A percentile compares a stretch with the other conserved stretches of the same genome.
These are phyloP conservation scores for Raffaelea deltoideospora DNA, from an alignment of 2,329 filamentous ascomycete genomes.

Conservation along the genomic window DNA sequence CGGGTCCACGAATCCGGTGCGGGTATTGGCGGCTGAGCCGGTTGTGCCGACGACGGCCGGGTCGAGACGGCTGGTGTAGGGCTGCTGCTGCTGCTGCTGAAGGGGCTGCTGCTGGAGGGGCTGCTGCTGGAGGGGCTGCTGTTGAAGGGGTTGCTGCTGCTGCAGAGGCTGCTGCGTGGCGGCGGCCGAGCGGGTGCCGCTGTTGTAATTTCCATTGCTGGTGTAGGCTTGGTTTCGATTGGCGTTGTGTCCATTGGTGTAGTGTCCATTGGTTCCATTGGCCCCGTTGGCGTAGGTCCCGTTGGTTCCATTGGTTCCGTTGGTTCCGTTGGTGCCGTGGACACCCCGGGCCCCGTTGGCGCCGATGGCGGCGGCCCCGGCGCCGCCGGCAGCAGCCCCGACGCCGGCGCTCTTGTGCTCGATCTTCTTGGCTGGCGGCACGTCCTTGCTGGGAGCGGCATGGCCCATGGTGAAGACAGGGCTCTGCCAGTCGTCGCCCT, in stretches of 20 bases:
- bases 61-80: not conserved
- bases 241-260: not conserved
- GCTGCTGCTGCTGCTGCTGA: not conserved
- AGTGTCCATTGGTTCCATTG: not conserved
- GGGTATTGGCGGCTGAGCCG: not conserved
- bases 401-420: constrained; percentile 23
- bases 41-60: not conserved
- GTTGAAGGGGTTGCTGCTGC: not conserved
- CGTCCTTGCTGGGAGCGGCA: constrained; percentile 54
- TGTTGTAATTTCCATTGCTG: too few relatives aligned
- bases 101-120: not conserved
- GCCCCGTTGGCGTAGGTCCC: not conserved
- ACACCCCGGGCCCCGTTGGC: constrained; percentile 5
- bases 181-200: not conserved
- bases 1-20: not conserved
- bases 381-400: constrained; percentile 1
- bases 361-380: constrained; percentile 8
- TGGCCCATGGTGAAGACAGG: constrained; percentile 80
- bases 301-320: constrained; percentile 9
- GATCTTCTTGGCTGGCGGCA: constrained; percentile 46
- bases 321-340: not conserved
- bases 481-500: constrained; percentile 90
- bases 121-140: not conserved
- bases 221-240: not conserved
- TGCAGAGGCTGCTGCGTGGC: not conserved